Percentiles rank a stretch among this genome's conserved stretches.
phyloP scores from a whole-genome alignment of 2,329 filamentous ascomycete species.

The Penicillium sp. region DNA sequence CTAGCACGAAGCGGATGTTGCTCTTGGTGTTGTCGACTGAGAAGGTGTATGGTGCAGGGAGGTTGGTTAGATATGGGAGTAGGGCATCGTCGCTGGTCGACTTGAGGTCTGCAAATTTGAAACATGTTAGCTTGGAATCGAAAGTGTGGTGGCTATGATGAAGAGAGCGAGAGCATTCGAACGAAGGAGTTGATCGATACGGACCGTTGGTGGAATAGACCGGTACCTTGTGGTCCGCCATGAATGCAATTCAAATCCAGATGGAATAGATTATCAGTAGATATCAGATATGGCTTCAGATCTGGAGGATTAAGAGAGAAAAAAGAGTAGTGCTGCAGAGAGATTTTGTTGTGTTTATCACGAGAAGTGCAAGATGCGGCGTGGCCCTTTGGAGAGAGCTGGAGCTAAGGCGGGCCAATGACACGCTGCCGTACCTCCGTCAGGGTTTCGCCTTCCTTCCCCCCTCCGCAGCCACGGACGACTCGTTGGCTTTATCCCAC shows the following conservation, averaged over 20 bases:
- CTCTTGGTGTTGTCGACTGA: constrained; percentile 77
- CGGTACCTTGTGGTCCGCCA: constrained; percentile 45
- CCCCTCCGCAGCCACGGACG: constrained; percentile 19
- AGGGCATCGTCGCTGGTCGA: constrained; percentile 96
- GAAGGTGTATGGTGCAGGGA: constrained; percentile 67
- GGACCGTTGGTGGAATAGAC: constrained; percentile 52
- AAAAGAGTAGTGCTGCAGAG: constrained; percentile 4
- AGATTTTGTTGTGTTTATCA: constrained; percentile 23
- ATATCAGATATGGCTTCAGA: not conserved
- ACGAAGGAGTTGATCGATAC: constrained; percentile 26
- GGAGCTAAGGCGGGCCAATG: constrained; percentile 32
- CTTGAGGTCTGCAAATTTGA: constrained; percentile 73
- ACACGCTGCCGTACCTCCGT: constrained; percentile 24
- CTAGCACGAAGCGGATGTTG: constrained; percentile 80
- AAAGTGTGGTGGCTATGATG: not conserved
- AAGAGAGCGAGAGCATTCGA: not conserved
- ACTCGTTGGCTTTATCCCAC: not conserved
- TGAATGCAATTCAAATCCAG: constrained; percentile 30
- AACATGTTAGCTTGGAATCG: constrained; percentile 7
- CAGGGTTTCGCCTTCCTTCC: constrained; percentile 16
- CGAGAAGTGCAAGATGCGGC: constrained; percentile 38
- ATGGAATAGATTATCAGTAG: not conserved
- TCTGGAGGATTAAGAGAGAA: not conserved
- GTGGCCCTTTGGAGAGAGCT: constrained; percentile 40
- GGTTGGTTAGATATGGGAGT: constrained; percentile 85